phyloP scores from a whole-genome alignment of 2,329 filamentous ascomycete genomes.

The Salinomyces thailandicus region DNA sequence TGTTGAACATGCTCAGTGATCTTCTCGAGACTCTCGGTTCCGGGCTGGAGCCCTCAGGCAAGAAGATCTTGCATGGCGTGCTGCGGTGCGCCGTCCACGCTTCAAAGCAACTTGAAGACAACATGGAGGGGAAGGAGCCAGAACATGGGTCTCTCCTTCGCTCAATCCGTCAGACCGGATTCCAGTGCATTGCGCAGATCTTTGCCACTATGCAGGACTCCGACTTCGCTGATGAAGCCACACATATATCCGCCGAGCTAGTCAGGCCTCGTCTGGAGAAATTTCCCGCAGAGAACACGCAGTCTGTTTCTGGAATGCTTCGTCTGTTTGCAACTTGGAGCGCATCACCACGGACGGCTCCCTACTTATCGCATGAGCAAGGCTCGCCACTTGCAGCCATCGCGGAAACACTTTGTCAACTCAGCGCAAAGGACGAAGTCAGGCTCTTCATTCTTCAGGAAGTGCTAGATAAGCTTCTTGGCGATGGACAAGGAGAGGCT shows the following conservation, averaged over 20 bases:
- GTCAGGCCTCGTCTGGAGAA: conserved; percentile 67
- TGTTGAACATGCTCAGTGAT: conserved; percentile 82
- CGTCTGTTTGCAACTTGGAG: conserved; percentile 77
- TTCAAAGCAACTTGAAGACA: conserved; percentile 23
- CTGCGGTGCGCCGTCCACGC: conserved; percentile 58
- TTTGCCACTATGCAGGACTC: conserved; percentile 63
- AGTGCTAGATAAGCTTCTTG: conserved; percentile 60
- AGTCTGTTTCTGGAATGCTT: conserved; percentile 75
- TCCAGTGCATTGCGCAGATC: conserved; percentile 72
- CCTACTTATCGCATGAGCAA: conserved; percentile 58
- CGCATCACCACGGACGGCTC: conserved; percentile 51
- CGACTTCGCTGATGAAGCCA: conserved; percentile 62
- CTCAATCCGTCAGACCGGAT: conserved; percentile 57
- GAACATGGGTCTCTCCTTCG: conserved; percentile 49
- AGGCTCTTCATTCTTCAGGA: conserved; percentile 66
- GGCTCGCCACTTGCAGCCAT: conserved; percentile 6
- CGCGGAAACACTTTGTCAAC: conserved; percentile 59
- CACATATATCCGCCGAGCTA: conserved; percentile 61
- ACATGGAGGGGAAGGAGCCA: conserved; percentile 19
- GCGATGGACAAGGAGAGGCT: conserved; percentile 45
- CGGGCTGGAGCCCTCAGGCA: conserved; percentile 57
- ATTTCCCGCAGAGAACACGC: conserved; percentile 74
- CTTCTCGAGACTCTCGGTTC: conserved; percentile 76
- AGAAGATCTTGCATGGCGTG: conserved; percentile 61
- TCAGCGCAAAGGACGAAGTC: conserved; percentile 75